phyloP scores from a whole-genome alignment of 768 basidiomycete species.

The Neoboletus brunneissimus region DNA sequence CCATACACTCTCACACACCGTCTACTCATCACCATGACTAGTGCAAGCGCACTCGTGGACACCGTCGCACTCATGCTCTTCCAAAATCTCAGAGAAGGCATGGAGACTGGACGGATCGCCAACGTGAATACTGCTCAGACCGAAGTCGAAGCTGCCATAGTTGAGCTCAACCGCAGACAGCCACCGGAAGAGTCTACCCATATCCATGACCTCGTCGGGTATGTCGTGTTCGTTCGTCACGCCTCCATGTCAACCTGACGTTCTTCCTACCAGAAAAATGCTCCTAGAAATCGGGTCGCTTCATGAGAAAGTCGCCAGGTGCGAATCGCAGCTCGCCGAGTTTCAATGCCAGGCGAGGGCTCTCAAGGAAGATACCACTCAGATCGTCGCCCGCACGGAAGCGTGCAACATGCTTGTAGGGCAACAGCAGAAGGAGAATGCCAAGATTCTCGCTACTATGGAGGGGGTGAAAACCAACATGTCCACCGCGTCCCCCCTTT shows the following conservation, averaged over 20 bases:
- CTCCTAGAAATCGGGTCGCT: slow-evolving; percentile 7
- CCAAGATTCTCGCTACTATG: neutral
- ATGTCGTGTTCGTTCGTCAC: neutral
- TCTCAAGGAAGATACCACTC: slow-evolving; percentile 8
- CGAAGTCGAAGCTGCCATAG: slow-evolving; percentile 14
- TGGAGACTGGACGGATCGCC: slow-evolving; percentile 12
- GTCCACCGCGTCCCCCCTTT: neutral
- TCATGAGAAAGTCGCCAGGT: slow-evolving; percentile 4
- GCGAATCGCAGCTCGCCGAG: slow-evolving; percentile 9
- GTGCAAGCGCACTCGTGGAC: neutral
- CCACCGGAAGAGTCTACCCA: neutral
- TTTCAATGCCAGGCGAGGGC: neutral
- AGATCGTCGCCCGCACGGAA: slow-evolving; percentile 2
- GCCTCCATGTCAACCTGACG: neutral
- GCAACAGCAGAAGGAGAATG: slow-evolving; percentile 9
- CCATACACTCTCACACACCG: neutral
- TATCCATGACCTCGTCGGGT: slow-evolving; percentile 6
- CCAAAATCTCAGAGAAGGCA: slow-evolving; percentile 5
- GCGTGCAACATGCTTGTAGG: neutral
- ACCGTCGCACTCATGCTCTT: slow-evolving; percentile 9
- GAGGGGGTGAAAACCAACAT: neutral
- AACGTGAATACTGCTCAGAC: neutral
- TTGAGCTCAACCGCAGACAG: neutral
- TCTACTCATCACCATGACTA: slow-evolving; percentile 7
- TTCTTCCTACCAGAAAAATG: slow-evolving; percentile 3